phyloP scores from a whole-genome alignment of 192 early-diverging fungal species.

The Gigaspora rosea region DNA sequence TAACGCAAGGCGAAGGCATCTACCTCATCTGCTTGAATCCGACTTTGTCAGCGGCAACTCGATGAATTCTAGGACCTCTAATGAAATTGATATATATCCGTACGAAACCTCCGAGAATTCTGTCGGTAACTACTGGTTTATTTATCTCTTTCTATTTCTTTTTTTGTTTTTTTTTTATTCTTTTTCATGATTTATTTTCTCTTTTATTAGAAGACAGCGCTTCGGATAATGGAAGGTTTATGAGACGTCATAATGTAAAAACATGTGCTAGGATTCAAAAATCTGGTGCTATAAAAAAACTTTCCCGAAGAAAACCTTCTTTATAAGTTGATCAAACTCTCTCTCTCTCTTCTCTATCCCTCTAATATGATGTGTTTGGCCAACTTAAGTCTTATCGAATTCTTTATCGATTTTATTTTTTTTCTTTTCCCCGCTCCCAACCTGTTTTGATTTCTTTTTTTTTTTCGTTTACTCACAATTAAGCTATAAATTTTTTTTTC shows the following conservation, averaged over 20 bases:
- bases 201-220: not conserved
- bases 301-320: not conserved
- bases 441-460: no score
- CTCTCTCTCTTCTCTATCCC: not conserved
- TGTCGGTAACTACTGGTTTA: not conserved
- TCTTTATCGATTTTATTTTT: no score
- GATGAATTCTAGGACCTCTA: not conserved
- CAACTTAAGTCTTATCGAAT: no score
- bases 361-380: no score
- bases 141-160: not conserved
- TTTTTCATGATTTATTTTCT: not conserved
- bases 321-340: not conserved
- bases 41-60: not conserved
- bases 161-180: not conserved
- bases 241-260: not conserved
- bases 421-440: no score
- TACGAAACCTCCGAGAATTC: slow-evolving; percentile 10
- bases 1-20: slow-evolving; percentile 62
- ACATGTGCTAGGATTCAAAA: not conserved
- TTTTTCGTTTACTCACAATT: no score
- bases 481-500: no score
- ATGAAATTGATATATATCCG: not conserved
- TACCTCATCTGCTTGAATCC: slow-evolving; percentile 43
- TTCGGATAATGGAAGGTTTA: not conserved
- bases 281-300: not conserved